These are phyloP conservation scores for Lactarius hatsudake DNA, from an alignment of 768 basidiomycete species.

Conservation along the genomic window DNA sequence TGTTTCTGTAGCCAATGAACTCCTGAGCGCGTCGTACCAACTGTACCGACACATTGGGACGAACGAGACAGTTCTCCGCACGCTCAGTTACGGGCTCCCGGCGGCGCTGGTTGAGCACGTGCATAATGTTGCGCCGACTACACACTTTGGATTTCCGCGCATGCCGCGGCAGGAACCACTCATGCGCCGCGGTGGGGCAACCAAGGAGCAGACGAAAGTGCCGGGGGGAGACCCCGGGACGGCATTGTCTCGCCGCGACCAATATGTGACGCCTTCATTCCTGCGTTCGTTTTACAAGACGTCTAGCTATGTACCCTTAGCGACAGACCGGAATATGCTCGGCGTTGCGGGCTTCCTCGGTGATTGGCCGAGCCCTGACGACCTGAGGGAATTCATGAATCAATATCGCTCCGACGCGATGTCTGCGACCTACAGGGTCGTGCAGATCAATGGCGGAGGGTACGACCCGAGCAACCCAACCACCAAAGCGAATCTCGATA, in stretches of 20 bases:
- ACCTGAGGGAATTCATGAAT: not conserved
- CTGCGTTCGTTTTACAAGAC: not conserved
- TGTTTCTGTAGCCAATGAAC: too few relatives aligned
- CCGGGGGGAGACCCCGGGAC: too few relatives aligned
- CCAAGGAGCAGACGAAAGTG: too few relatives aligned
- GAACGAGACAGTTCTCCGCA: not conserved
- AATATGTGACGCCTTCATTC: too few relatives aligned
- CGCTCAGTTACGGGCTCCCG: not conserved
- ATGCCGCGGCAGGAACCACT: not conserved
- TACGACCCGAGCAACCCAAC: too few relatives aligned
- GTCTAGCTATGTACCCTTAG: not conserved
- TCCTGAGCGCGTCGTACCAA: too few relatives aligned
- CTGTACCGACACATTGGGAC: not conserved
- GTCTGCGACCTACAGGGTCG: not conserved
- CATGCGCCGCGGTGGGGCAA: not conserved
- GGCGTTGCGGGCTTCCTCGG: not conserved
- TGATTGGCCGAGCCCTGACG: not conserved
- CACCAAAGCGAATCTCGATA: too few relatives aligned
- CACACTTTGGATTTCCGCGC: not conserved
- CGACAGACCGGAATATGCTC: not conserved
- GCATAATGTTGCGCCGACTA: not conserved
- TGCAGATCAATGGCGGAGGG: too few relatives aligned
- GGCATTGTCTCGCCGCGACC: too few relatives aligned
- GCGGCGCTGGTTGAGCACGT: not conserved
- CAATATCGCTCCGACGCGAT: not conserved